These are phyloP conservation scores for Colletotrichum scovillei DNA, from an alignment of 2,329 filamentous ascomycete species.

Conservation along the genomic window DNA sequence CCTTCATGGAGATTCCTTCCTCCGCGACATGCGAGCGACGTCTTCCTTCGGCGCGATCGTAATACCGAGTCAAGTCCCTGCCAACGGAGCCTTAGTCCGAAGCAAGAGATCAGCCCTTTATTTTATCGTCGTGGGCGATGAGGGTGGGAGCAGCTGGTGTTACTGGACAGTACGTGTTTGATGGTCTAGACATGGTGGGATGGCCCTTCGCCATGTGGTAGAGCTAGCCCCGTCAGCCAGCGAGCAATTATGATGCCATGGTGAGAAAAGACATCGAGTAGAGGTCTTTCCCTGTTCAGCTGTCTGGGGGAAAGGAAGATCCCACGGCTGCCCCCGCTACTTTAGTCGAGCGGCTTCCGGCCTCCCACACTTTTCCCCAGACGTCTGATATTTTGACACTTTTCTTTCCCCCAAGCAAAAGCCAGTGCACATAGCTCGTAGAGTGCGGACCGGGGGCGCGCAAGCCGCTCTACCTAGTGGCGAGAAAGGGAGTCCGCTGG, in stretches of 20 bases:
- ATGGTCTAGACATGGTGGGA: constrained; percentile 31
- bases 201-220: background rate
- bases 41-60: background rate
- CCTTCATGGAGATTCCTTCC: background rate
- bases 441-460: constrained; percentile 10
- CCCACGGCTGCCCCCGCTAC: constrained; percentile 15
- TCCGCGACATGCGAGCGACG: background rate
- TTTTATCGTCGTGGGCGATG: background rate
- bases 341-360: constrained; percentile 24
- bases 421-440: background rate
- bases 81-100: background rate
- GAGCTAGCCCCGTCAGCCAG: background rate
- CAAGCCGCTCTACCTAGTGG: background rate
- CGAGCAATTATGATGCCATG: constrained; percentile 25
- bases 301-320: background rate
- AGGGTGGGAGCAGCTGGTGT: background rate
- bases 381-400: constrained; percentile 35
- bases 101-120: constrained; percentile 6
- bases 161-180: constrained; percentile 33
- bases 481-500: background rate
- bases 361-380: constrained; percentile 22
- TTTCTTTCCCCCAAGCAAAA: background rate
- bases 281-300: background rate
- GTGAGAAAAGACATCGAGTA: constrained; percentile 5
- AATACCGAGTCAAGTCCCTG: constrained; percentile 17